Evolutionary conservation across 2,329 filamentous ascomycete genomes (phyloP).

Genomic region (Xylaria arbuscula): DNA sequence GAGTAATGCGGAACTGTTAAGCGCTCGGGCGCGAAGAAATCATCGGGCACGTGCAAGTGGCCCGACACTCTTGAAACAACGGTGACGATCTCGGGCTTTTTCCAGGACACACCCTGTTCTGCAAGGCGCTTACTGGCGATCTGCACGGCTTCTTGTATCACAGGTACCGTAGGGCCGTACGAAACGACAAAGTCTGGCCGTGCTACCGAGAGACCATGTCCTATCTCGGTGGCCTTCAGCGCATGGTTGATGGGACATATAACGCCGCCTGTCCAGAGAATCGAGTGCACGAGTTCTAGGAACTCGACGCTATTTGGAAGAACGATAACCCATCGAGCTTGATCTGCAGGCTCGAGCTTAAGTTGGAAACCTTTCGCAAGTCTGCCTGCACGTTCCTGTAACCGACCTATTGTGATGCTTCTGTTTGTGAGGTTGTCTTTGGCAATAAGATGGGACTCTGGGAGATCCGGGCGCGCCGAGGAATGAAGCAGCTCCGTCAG

Average conservation of each 20-base stretch:
- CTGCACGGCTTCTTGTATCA: conserved; percentile 50
- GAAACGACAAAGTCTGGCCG: conserved; percentile 55
- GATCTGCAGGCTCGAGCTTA: conserved; percentile 50
- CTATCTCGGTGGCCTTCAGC: conserved; percentile 54
- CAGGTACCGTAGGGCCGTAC: conserved; percentile 51
- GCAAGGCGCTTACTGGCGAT: conserved; percentile 47
- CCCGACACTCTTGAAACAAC: conserved; percentile 46
- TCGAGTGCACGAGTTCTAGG: conserved; percentile 56
- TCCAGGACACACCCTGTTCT: conserved; percentile 49
- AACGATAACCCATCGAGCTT: conserved; percentile 56
- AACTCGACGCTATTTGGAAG: conserved; percentile 60
- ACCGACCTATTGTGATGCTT: conserved; percentile 57
- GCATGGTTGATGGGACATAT: conserved; percentile 56
- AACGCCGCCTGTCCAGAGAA: conserved; percentile 56
- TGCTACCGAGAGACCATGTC: conserved; percentile 56
- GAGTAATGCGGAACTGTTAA: conserved; percentile 53
- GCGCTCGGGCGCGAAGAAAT: conserved; percentile 49
- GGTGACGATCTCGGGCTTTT: conserved; percentile 51
- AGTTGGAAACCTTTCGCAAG: conserved; percentile 55
- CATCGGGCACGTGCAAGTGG: conserved; percentile 49
- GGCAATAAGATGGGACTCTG: conserved; percentile 57
- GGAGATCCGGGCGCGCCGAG: conserved; percentile 49
- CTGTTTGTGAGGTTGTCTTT: conserved; percentile 58
- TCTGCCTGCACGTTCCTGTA: conserved; percentile 55
- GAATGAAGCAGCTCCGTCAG: conserved; percentile 58